Evolutionary conservation across 208 protist species (phyloP), one percentile per base, ranked within the genome.

Genomic region (Acanthamoeba divionensis): DNA sequence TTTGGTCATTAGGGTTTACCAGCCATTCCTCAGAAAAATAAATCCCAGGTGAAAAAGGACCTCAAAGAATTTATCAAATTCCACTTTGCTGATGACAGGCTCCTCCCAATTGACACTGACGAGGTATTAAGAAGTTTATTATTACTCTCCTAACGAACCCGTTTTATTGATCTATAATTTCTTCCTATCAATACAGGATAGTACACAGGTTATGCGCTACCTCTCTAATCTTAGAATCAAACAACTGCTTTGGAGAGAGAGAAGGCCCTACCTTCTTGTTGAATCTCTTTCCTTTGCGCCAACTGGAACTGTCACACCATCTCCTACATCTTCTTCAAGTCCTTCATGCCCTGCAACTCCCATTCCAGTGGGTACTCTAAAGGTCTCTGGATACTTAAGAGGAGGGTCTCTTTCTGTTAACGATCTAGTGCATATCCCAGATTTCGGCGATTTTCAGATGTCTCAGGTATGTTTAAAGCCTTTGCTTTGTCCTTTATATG

Each of bases 361-460:
- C 52, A 65, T 31, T 12, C 75, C 75, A 33, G 62, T 75, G 26
- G 82, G 82, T 15, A 54, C 41, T 15, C 86, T 90, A 5, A 79
- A 82, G 36, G 67, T 69, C 10, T 90, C 86, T 7, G 86, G 86
- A 10, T 90, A 90, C 38, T 31, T 90, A 26, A 63, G 86, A 33
- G 86, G 86, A 18, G 71, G 71, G 7, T 41, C 31, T 18, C 86
- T 90, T 3, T 82, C 66, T 10, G 86, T 66, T 29, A 90, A 90
- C 71, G 66, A 90, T 33, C 54, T 90, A 44, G 86, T 90, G 8
- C 86, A 90, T 13, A 8, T 90, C 36, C 86, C 86, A 21, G 86
- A 90, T 45, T 90, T 90, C 65, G 86, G 86, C 8, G 86, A 90
- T 44, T 90, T 83, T 41, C 86, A 90, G 41, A 60, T 90, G 47